Evolutionary conservation across 1,284 basidiomycete species (phyloP).

Genomic region (Ceratorhiza oryzae-sativae): DNA sequence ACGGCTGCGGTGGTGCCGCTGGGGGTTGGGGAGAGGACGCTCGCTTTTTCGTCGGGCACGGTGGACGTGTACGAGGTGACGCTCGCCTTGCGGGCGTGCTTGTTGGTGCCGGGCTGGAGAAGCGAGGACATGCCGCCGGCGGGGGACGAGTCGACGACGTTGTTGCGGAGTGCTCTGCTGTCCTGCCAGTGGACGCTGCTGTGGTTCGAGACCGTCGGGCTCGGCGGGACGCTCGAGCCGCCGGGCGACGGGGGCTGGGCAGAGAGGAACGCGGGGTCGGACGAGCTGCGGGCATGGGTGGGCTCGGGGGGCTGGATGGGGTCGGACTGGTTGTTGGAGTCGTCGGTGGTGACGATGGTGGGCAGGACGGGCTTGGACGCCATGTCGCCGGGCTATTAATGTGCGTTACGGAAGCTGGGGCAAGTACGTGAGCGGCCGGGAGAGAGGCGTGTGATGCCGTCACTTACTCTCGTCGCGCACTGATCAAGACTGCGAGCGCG

Average conservation of each 20-base stretch:
- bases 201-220: constrained; percentile 69
- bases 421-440: constrained; percentile 22
- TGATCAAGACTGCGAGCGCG: background rate
- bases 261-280: constrained; percentile 21
- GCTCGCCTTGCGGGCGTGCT: constrained; percentile 56
- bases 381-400: constrained; percentile 24
- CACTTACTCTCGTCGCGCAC: constrained; percentile 15
- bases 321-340: constrained; percentile 1
- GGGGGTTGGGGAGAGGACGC: constrained; percentile 44
- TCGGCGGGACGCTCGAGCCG: constrained; percentile 59
- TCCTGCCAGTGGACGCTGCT: constrained; percentile 50
- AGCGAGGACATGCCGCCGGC: constrained; percentile 42
- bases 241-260: background rate
- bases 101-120: constrained; percentile 26
- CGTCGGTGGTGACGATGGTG: constrained; percentile 37
- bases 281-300: background rate
- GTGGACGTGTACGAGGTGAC: constrained; percentile 57
- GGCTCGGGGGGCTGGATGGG: constrained; percentile 2
- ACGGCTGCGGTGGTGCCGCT: constrained; percentile 46
- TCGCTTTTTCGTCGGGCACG: constrained; percentile 49
- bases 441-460: constrained; percentile 5
- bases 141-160: constrained; percentile 58
- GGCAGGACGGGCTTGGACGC: constrained; percentile 24
- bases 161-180: constrained; percentile 69
- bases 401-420: constrained; percentile 15